Evolutionary conservation across 2,329 filamentous ascomycete species (phyloP).

Genomic region (Ciborinia camelliae): DNA sequence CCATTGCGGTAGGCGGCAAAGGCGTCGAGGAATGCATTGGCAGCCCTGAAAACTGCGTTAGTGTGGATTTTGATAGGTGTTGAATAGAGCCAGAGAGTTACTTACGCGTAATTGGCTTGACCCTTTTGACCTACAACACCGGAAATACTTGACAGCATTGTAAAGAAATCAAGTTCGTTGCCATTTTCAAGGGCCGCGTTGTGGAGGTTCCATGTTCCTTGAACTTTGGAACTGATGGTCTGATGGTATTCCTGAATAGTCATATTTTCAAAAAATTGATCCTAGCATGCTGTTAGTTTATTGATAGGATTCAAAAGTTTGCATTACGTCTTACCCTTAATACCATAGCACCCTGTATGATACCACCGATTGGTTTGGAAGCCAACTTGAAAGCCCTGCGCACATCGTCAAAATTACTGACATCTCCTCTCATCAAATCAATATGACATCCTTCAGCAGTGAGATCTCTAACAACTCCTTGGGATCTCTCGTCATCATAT

Average conservation of each 20-base stretch:
- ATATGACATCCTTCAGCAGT: too few relatives aligned
- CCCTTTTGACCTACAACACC: constrained; percentile 38
- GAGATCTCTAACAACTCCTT: too few relatives aligned
- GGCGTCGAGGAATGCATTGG: constrained; percentile 47
- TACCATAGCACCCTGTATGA: constrained; percentile 39
- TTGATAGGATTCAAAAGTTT: too few relatives aligned
- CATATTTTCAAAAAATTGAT: constrained; percentile 23
- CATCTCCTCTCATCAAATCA: constrained; percentile 1
- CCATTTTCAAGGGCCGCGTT: constrained; percentile 25
- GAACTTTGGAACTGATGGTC: constrained; percentile 20
- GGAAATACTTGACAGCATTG: constrained; percentile 40
- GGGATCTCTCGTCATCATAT: too few relatives aligned
- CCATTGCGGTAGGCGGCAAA: constrained; percentile 8
- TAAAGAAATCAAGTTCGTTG: constrained; percentile 41
- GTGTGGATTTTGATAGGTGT: too few relatives aligned
- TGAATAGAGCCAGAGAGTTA: too few relatives aligned
- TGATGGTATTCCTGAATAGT: constrained; percentile 21
- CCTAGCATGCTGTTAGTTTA: too few relatives aligned
- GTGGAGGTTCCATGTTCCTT: constrained; percentile 30
- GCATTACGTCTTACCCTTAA: constrained; percentile 28
- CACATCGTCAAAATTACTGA: constrained; percentile 14
- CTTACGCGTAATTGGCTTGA: constrained; percentile 49
- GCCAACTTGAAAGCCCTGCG: constrained; percentile 14
- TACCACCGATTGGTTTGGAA: constrained; percentile 24
- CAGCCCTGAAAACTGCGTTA: too few relatives aligned